These are phyloP conservation scores for Candida frijolesensis DNA, from an alignment of 1,139 yeast species.

Conservation along the genomic window DNA sequence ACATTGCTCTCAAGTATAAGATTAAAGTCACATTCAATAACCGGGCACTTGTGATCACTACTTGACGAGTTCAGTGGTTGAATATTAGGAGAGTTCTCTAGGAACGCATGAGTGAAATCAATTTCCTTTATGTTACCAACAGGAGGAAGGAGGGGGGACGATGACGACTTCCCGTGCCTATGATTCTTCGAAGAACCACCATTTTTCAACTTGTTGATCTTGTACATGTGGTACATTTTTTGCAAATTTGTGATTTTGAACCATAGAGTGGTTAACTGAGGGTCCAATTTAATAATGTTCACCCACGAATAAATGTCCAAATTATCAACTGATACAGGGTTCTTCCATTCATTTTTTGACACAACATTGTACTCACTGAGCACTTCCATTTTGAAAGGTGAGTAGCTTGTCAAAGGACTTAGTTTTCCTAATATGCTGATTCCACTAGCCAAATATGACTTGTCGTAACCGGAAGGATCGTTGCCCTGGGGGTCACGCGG, in stretches of 20 bases:
- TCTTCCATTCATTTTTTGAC: neutral
- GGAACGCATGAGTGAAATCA: conserved; percentile 29
- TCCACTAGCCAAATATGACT: conserved; percentile 6
- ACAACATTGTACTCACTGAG: conserved; percentile 18
- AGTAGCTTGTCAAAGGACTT: conserved; percentile 16
- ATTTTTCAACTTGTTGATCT: conserved; percentile 24
- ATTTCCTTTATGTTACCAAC: conserved; percentile 20
- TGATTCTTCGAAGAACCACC: neutral
- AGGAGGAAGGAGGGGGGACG: conserved; percentile 2
- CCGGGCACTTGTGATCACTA: conserved; percentile 39
- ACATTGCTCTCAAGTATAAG: conserved; percentile 32
- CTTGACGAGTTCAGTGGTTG: neutral
- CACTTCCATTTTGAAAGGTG: conserved; percentile 23
- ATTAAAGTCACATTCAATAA: conserved; percentile 43
- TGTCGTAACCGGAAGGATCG: neutral
- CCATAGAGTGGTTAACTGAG: conserved; percentile 46
- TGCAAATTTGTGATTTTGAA: conserved; percentile 43
- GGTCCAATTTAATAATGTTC: conserved; percentile 42
- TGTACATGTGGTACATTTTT: conserved; percentile 42
- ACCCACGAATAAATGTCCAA: conserved; percentile 38
- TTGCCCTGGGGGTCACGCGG: conserved; percentile 6
- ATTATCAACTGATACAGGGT: conserved; percentile 4
- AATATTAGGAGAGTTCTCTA: conserved; percentile 1
- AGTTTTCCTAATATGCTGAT: conserved; percentile 20
- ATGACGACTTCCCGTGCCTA: conserved; percentile 9